Evolutionary conservation across 192 early-diverging fungal species (phyloP), one percentile per base, ranked within the genome.

Genomic region (Backusella parvicylindrica): DNA sequence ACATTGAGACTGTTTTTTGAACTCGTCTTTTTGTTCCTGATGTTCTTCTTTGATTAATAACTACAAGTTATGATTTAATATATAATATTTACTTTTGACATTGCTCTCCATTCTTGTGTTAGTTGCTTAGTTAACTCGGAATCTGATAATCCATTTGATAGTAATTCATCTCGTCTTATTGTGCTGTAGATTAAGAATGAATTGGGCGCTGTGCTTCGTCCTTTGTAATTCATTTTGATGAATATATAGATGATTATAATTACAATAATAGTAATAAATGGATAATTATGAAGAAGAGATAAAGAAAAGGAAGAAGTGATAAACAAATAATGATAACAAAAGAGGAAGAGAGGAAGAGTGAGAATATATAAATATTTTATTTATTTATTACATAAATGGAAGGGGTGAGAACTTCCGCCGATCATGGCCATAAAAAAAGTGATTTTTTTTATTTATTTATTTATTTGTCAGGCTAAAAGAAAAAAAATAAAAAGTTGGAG

Each of bases 181-280:
- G 71, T 38, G 18, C 32, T 63, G 35, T 72, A 72, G 3, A 72
- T 35, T 63, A 72, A 23, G 26, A 72, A 72, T 36, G 47, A 53
- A 41, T 60, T 40, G 31, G 71, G 49, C 8, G 53, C 23, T 38
- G 53, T 60, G 53, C 11, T 28, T 60, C 53, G 53, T 13, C 53
- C 28, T 60, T 60, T 60, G 12, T 60, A 60, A 28, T 60, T 60
- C 53, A 60, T 60, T 26, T 60, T 56, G 13, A n/a, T 26, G 26
- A 28, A 26, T 7, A 30, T 11, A 8, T 3, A 23, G 2, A 56
- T 56, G 50, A 28, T 23, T 15, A 28, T 21, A 56, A 56, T 26
- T 28, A 21, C 5, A 23, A 60, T 23, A 60, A 3, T 1, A 38
- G 0, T 6, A 38, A 38, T 2, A 37, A 37, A 11, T 9, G 0